phyloP scores from a whole-genome alignment of 208 protist genomes.

The Trichomonas vaginalis region DNA sequence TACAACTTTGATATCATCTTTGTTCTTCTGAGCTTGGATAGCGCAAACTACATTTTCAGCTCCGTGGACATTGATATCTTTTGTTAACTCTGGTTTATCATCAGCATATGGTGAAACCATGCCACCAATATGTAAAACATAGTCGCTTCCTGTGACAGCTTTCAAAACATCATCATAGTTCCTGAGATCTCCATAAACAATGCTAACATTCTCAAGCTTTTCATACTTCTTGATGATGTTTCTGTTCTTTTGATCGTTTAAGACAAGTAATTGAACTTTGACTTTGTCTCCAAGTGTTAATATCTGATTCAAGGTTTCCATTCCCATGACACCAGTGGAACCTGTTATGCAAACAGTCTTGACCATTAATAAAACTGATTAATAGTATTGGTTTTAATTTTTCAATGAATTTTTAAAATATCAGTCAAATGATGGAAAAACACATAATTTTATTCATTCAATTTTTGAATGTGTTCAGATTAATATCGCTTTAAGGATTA shows the following conservation, averaged over 20 bases:
- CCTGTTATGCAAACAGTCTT: no score
- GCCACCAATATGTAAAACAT: slow-evolving; percentile 9
- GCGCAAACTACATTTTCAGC: neutral
- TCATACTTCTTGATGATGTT: neutral
- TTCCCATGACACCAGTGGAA: neutral
- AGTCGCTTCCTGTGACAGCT: neutral
- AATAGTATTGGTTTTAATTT: no score
- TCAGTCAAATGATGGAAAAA: no score
- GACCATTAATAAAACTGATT: no score
- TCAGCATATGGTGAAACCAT: neutral
- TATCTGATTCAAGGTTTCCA: neutral
- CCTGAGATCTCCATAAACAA: neutral
- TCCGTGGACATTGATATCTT: neutral
- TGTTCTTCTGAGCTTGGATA: neutral
- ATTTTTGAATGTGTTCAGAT: no score
- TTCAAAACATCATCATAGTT: neutral
- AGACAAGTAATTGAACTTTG: no score
- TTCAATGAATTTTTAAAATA: no score
- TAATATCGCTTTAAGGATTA: no score
- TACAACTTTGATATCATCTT: neutral
- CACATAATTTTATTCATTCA: no score
- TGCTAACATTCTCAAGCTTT: neutral
- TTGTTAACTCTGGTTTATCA: neutral
- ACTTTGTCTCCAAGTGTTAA: neutral
- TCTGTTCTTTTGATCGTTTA: neutral